phyloP scores from a whole-genome alignment of 2,329 filamentous ascomycete genomes.

The Scedosporium boydii region DNA sequence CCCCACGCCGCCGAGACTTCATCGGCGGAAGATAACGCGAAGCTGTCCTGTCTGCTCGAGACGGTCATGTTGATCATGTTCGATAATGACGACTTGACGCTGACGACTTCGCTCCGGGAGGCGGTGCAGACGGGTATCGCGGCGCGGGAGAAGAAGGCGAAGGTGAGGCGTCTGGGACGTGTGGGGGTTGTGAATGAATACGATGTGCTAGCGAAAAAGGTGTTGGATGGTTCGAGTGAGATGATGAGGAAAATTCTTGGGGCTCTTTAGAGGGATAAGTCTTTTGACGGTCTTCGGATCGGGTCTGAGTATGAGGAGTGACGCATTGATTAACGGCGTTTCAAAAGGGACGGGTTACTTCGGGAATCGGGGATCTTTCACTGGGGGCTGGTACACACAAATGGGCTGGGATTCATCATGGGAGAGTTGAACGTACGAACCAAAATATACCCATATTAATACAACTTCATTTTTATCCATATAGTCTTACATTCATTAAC shows the following conservation, averaged over 20 bases:
- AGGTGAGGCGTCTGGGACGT: slow-evolving; percentile 25
- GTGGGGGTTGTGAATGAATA: slow-evolving; percentile 18
- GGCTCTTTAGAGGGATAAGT: slow-evolving; percentile 16
- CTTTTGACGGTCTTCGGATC: not conserved
- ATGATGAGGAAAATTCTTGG: slow-evolving; percentile 31
- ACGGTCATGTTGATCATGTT: slow-evolving; percentile 15
- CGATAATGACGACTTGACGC: not conserved
- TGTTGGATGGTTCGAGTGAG: slow-evolving; percentile 33
- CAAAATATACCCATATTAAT: slow-evolving; percentile 1
- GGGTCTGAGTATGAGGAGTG: not conserved
- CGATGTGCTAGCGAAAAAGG: slow-evolving; percentile 31
- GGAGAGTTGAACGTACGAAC: not conserved
- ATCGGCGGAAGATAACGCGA: slow-evolving; percentile 58
- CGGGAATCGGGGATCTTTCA: too few relatives aligned
- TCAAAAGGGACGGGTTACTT: too few relatives aligned
- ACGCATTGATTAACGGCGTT: not conserved
- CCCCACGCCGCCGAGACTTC: slow-evolving; percentile 54
- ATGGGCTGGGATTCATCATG: not conserved
- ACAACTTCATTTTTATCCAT: not conserved
- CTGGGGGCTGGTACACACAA: not conserved
- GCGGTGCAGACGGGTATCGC: slow-evolving; percentile 37
- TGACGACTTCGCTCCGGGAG: slow-evolving; percentile 17
- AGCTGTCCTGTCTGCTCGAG: slow-evolving; percentile 61
- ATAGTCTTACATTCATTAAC: not conserved
- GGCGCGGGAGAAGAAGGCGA: slow-evolving; percentile 38